Base-by-base conservation (phyloP, 306 rosid genomes). In the Dryas octopetala region DNA sequence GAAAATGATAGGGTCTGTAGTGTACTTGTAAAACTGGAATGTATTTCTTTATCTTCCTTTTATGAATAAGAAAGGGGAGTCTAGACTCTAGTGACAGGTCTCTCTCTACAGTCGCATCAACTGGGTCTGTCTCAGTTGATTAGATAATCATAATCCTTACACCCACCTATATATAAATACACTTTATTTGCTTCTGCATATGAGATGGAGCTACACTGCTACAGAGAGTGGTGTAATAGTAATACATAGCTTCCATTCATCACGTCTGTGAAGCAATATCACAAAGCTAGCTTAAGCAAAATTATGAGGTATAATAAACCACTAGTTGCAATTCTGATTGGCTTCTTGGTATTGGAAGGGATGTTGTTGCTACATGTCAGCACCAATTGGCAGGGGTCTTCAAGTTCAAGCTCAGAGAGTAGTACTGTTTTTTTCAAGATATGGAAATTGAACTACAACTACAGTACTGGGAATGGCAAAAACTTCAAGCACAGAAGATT, bases 291-390 rank as follows among this genome's bases (percentile, higher is more conserved):
- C 48, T 4, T 32, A 14, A 23, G 19, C 14, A 45, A 40, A 69
- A 49, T 13, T 45, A 81, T 81, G 82, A 70, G 79, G 61, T 62
- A 7, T 59, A 50, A 43, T 15, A 77, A 40, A 66, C 44, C 81
- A 59, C 45, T 59, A 13, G 51, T 38, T 9, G 66, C 67, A 15
- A 26, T 59, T 57, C 28, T 73, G 16, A 17, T 70, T 12, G 65
- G 9, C 13, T 58, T 65, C 17, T 5, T 81, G 81, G 40, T 65
- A 16, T 11, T 71, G 60, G 78, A 73, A 63, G 84, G 47, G 23
- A 23, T 5, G 17, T 62, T 69, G 43, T 0, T 49, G 58, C 58
- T n/a, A 10, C 64, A 43, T 51, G 75, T 28, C 55, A 58, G 32
- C 41, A 16, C 44, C 4, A 68, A 66, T 8, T 14, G 28, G 53